Conservation (phyloP, 768 basidiomycete species). For the Sporobolomyces roseus region DNA sequence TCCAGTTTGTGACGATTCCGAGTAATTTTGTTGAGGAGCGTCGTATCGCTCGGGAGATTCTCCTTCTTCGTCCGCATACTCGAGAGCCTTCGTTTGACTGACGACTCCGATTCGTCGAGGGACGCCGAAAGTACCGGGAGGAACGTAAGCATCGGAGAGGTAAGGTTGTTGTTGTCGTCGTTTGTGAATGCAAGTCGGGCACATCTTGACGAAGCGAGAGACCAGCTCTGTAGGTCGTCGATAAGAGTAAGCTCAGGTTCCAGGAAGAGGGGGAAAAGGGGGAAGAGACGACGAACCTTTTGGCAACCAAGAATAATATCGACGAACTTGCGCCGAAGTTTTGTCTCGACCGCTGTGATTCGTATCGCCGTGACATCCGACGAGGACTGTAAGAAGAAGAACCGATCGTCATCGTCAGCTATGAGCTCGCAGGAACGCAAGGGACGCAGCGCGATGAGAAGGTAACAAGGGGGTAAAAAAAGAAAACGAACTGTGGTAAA, state of each 20-base stretch:
- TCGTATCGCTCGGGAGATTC: constrained; percentile 15
- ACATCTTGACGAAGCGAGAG: constrained; percentile 69
- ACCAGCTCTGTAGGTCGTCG: constrained; percentile 55
- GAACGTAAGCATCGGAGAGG: constrained; percentile 23
- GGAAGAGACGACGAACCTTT: constrained; percentile 50
- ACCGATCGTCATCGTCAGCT: neutral
- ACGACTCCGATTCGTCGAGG: constrained; percentile 9
- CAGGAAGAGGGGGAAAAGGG: constrained; percentile 41
- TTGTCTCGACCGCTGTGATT: constrained; percentile 75
- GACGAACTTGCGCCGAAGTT: constrained; percentile 63
- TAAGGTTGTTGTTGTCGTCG: constrained; percentile 22
- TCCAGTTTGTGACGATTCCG: neutral
- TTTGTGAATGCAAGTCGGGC: constrained; percentile 61
- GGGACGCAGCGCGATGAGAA: neutral
- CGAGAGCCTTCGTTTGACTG: constrained; percentile 8
- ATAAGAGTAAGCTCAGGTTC: no score
- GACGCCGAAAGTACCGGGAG: constrained; percentile 11
- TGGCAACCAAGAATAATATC: constrained; percentile 75
- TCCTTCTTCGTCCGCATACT: constrained; percentile 5
- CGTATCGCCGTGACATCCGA: constrained; percentile 64
- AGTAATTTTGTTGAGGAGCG: neutral
- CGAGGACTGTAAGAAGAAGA: constrained; percentile 58
- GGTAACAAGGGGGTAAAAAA: neutral
- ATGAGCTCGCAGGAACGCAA: neutral
- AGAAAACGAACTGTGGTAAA: constrained; percentile 56